Evolutionary conservation across 345 rosid species (phyloP).

Genomic region (Barbarea vulgaris): DNA sequence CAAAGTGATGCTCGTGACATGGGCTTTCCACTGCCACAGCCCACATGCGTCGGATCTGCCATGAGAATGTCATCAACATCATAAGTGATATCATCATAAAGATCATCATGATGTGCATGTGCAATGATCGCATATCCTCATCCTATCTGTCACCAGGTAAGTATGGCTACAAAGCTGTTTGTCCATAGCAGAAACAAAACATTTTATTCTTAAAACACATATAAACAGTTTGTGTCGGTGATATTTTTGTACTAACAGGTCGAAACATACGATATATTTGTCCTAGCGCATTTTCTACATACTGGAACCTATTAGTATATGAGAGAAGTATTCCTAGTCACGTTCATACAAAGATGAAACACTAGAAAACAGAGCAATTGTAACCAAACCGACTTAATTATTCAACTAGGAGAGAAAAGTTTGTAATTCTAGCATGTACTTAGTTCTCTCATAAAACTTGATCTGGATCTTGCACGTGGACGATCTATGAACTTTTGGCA

Average conservation of each 20-base stretch:
- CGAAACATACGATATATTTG: neutral
- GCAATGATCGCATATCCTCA: constrained; percentile 34
- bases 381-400: neutral
- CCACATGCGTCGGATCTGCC: constrained; percentile 38
- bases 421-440: neutral
- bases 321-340: neutral
- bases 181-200: constrained; percentile 24
- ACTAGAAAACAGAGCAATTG: neutral
- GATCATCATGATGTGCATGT: constrained; percentile 34
- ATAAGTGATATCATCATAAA: constrained; percentile 34
- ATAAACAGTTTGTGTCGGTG: constrained; percentile 32
- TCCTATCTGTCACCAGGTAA: constrained; percentile 35
- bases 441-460: neutral
- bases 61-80: constrained; percentile 37
- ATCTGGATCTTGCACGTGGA: neutral
- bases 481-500: neutral
- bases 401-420: too few species aligned
- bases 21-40: constrained; percentile 33
- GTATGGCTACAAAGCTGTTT: constrained; percentile 29
- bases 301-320: neutral
- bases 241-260: constrained; percentile 11
- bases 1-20: constrained; percentile 35
- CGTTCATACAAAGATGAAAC: neutral
- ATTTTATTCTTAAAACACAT: neutral
- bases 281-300: neutral